Conservation (phyloP, 768 basidiomycete genomes). For the Pulveroboletus ravenelii region DNA sequence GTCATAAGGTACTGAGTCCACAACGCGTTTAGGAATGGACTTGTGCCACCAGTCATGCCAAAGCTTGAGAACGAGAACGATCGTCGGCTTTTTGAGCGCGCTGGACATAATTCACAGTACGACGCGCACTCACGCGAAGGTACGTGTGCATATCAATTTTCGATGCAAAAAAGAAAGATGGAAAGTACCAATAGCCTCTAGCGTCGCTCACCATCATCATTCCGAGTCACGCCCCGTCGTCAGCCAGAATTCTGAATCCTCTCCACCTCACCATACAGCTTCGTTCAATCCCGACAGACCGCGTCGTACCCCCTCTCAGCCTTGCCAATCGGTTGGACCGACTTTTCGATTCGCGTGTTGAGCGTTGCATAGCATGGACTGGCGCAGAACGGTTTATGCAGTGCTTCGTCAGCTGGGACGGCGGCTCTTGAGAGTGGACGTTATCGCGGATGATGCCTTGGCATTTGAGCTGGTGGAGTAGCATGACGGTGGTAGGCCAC, state of each 20-base stretch:
- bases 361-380: conserved; percentile 10
- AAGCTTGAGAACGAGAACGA: no score
- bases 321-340: not conserved
- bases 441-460: conserved; percentile 9
- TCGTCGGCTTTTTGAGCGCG: no score
- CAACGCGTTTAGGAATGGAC: no score
- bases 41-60: no score
- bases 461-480: conserved; percentile 1
- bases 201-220: no score
- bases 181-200: no score
- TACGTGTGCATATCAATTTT: no score
- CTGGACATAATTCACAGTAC: no score
- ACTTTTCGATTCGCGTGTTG: conserved; percentile 11
- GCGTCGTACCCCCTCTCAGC: conserved; percentile 8
- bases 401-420: not conserved
- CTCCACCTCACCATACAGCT: conserved; percentile 9
- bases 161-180: no score
- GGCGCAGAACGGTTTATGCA: not conserved
- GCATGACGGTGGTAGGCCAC: conserved; percentile 9
- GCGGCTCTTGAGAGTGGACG: not conserved
- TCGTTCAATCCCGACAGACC: conserved; percentile 13
- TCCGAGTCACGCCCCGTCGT: no score
- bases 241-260: not conserved
- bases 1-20: no score
- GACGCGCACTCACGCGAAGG: no score